Evolutionary conservation across 441 rosid genomes (phyloP).

Genomic region (Populus hybrid): DNA sequence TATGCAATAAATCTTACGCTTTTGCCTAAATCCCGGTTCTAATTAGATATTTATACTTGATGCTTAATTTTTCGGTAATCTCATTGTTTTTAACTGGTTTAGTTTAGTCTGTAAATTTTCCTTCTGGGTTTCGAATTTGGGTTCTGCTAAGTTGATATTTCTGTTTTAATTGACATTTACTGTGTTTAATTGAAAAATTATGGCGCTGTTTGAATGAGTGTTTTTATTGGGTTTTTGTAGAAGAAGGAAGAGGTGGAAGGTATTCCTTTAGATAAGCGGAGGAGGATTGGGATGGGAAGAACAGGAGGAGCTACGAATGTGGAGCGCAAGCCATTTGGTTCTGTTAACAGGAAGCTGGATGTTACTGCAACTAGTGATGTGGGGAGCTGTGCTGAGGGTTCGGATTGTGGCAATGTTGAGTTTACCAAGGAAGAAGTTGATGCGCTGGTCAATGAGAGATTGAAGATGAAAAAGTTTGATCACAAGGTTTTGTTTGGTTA

Average conservation of each 20-base stretch:
- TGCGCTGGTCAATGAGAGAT: constrained; percentile 69
- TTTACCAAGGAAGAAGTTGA: constrained; percentile 77
- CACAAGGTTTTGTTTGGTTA: constrained; percentile 50
- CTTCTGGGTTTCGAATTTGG: too few species aligned
- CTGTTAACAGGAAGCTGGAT: constrained; percentile 52
- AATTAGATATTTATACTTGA: too few species aligned
- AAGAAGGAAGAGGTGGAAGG: constrained; percentile 55
- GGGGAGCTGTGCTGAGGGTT: constrained; percentile 34
- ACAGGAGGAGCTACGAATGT: constrained; percentile 32
- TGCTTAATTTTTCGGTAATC: too few species aligned
- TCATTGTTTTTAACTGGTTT: too few species aligned
- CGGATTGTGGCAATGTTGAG: constrained; percentile 43
- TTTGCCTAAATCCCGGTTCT: too few species aligned
- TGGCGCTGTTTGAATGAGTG: too few species aligned
- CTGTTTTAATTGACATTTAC: too few species aligned
- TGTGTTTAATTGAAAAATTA: background rate
- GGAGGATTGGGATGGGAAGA: constrained; percentile 51
- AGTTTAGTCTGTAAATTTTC: too few species aligned
- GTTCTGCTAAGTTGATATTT: too few species aligned
- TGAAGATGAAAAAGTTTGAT: constrained; percentile 70
- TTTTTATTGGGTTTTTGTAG: constrained; percentile 29
- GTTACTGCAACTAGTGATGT: constrained; percentile 37
- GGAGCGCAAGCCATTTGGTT: constrained; percentile 48
- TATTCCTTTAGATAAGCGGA: constrained; percentile 63
- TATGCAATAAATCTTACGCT: too few species aligned